phyloP scores from a whole-genome alignment of 2,329 filamentous ascomycete species.

The Didymella keratinophila region DNA sequence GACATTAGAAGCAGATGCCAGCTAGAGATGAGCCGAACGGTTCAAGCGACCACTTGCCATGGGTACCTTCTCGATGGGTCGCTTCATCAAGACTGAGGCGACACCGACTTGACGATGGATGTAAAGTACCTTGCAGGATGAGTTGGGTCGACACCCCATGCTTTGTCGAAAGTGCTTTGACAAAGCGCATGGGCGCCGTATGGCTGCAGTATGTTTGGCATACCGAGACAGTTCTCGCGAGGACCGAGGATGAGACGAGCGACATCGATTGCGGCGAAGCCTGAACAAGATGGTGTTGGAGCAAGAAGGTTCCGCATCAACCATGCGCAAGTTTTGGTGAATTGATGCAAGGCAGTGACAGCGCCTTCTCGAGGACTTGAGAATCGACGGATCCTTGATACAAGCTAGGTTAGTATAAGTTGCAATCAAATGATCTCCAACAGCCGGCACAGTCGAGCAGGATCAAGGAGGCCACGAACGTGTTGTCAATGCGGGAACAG shows the following conservation, averaged over 20 bases:
- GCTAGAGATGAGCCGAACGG: not conserved
- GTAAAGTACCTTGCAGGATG: too few species aligned
- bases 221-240: not conserved
- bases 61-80: not conserved
- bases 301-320: not conserved
- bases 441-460: not conserved
- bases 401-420: conserved; percentile 6
- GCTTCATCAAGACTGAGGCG: not conserved
- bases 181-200: not conserved
- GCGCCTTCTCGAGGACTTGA: not conserved
- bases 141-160: not conserved
- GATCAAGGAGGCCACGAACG: not conserved
- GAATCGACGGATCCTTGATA: not conserved
- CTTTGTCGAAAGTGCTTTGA: conserved; percentile 7
- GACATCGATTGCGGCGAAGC: not conserved
- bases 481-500: not conserved
- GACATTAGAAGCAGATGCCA: not conserved
- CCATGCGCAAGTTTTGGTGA: not conserved
- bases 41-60: not conserved
- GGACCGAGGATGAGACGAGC: not conserved
- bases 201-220: not conserved
- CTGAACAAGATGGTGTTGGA: not conserved
- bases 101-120: not conserved
- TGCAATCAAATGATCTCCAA: conserved; percentile 3
- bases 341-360: not conserved